phyloP scores from a whole-genome alignment of 495 filamentous ascomycete species.

The Wilcoxina mikolae region DNA sequence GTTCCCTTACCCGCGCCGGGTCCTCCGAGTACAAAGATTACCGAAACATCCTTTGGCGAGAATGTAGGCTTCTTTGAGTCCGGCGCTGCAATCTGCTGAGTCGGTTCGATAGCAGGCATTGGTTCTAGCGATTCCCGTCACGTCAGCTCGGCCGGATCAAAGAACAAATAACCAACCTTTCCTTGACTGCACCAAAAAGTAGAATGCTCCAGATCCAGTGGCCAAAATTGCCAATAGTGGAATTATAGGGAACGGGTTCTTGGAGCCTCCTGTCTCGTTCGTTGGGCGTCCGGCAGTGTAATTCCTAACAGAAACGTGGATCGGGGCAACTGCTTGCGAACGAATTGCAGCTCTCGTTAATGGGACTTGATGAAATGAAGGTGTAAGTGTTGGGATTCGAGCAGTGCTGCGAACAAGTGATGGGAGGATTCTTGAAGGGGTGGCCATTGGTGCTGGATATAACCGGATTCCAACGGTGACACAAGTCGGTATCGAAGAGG shows the following conservation, averaged over 20 bases:
- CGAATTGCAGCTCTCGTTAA: neutral
- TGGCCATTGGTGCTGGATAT: neutral
- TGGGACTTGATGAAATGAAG: neutral
- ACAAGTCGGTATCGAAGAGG: neutral
- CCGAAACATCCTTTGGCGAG: constrained; percentile 62
- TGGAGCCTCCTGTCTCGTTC: constrained; percentile 22
- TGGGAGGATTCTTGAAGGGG: neutral
- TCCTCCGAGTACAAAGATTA: constrained; percentile 74
- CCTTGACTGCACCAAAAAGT: constrained; percentile 29
- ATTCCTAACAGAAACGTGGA: neutral
- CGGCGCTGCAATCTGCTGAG: constrained; percentile 34
- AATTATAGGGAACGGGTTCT: constrained; percentile 23
- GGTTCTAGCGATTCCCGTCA: constrained; percentile 21
- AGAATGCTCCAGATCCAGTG: constrained; percentile 35
- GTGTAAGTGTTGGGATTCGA: neutral
- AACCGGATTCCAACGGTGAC: neutral
- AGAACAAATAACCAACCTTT: constrained; percentile 13
- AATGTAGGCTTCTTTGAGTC: constrained; percentile 54
- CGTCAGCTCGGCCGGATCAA: constrained; percentile 6
- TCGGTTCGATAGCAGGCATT: constrained; percentile 35
- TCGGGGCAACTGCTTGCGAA: neutral
- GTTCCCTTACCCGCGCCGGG: constrained; percentile 69
- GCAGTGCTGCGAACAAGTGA: neutral
- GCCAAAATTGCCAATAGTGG: constrained; percentile 34
- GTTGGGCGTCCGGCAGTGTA: too few relatives aligned